Evolutionary conservation across 257 asterid genomes (phyloP).

Genomic region (Thymus quinquecostatus): DNA sequence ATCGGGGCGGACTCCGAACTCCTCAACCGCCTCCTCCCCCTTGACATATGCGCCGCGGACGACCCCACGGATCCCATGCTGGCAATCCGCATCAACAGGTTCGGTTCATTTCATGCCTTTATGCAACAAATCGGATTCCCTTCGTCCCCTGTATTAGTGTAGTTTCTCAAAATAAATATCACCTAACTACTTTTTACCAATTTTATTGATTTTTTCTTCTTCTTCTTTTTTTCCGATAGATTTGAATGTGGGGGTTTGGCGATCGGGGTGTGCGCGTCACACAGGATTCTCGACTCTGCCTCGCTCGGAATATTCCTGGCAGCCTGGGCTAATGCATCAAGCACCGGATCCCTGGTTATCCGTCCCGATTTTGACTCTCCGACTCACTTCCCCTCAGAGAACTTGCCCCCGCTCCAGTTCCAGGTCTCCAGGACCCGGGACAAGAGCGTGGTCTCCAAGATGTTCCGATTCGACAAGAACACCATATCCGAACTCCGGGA

Average conservation of each 20-base stretch:
- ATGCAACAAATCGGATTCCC: no score
- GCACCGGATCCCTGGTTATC: background rate
- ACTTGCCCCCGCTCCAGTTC: background rate
- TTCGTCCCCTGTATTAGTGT: no score
- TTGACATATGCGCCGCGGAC: background rate
- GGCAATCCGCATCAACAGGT: background rate
- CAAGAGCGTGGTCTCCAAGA: conserved; percentile 20
- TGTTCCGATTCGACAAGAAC: conserved; percentile 24
- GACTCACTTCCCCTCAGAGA: background rate
- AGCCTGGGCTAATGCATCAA: background rate
- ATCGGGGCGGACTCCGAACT: background rate
- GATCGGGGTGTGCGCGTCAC: conserved; percentile 29
- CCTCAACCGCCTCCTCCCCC: background rate
- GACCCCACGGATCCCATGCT: background rate
- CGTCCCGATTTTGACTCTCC: background rate
- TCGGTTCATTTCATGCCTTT: no score
- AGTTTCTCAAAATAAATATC: no score
- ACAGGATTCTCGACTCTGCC: background rate
- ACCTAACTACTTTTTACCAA: no score
- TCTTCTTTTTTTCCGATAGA: no score
- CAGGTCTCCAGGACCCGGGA: conserved; percentile 13
- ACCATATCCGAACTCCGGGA: conserved; percentile 19
- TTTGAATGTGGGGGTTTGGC: conserved; percentile 1
- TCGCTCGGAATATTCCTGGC: background rate
- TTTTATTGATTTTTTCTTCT: no score